Evolutionary conservation across 2,329 filamentous ascomycete species (phyloP).

Genomic region (Beauveria pseudobassiana): DNA sequence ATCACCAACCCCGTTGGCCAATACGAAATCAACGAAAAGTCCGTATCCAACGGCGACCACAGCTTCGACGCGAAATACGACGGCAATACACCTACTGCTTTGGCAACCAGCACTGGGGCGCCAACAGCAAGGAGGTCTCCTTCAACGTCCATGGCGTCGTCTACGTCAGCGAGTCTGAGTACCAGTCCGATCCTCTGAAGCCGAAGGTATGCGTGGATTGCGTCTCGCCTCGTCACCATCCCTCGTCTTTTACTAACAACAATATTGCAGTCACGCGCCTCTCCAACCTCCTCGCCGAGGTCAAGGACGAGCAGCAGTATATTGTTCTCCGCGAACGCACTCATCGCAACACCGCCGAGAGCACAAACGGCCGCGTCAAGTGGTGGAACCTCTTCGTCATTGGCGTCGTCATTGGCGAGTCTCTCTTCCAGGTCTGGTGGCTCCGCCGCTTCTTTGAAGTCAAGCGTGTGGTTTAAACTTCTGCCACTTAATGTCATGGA

Average conservation of each 20-base stretch:
- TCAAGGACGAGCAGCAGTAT: constrained; percentile 97
- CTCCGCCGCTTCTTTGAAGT: constrained; percentile 96
- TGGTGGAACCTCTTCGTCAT: constrained; percentile 99
- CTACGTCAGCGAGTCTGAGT: constrained; percentile 85
- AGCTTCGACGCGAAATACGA: constrained; percentile 80
- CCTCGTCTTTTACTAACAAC: neutral
- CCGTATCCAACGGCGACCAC: constrained; percentile 84
- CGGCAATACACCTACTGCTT: constrained; percentile 95
- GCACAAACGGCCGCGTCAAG: constrained; percentile 94
- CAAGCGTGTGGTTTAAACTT: constrained; percentile 53
- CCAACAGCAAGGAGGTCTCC: constrained; percentile 92
- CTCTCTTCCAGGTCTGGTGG: constrained; percentile 99
- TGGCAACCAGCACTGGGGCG: constrained; percentile 97
- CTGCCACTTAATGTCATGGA: neutral
- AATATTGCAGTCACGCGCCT: constrained; percentile 61
- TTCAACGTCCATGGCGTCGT: constrained; percentile 99
- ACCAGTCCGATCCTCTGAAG: constrained; percentile 78
- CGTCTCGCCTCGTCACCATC: neutral
- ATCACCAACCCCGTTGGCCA: constrained; percentile 71
- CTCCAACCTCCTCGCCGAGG: constrained; percentile 77
- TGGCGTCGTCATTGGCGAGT: constrained; percentile 78
- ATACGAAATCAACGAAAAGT: constrained; percentile 73
- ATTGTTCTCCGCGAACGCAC: constrained; percentile 92
- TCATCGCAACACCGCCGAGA: constrained; percentile 97
- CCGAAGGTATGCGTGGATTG: constrained; percentile 56